Evolutionary conservation across 208 protist species (phyloP), one percentile per base, ranked within the genome.

Genomic region (Trypanosoma lewisi): DNA sequence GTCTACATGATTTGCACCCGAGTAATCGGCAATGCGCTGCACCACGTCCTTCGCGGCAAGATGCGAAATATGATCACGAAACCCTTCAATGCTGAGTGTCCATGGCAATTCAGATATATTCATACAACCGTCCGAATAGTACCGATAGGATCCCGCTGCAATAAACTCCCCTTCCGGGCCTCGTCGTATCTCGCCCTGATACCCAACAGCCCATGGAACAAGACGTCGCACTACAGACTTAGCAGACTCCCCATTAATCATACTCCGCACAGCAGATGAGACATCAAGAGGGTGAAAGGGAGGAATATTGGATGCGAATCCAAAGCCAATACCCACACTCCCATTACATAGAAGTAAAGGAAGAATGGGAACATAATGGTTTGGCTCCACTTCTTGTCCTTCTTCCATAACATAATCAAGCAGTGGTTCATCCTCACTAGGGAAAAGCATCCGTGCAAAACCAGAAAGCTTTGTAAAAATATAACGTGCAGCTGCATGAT

Each of bases 271-370:
- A 30, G 88, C 93, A 7, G 78, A 68, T 25, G 97, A 89, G 21
- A 98, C 80, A 62, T 98, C 87, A n/a, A 99, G 73, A 9, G 99
- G 99, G 79, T 99, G 98, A 74, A 98, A 95, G 0, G 91, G 77
- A 2, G 91, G 94, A 63, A 97, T 93, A 41, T 79, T 93, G 0
- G 89, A 91, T 19, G 87, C 87, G 85, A 98, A 99, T 50, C 99
- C 99, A 34, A 99, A 99, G 56, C 98, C 99, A 73, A 99, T 99
- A 73, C 99, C 99, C 11, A 98, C 86, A 14, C 83, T 73, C 28
- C 99, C 99, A 88, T 99, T 99, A 47, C 99, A 98, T 11, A 99
- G 85, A 19, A 99, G 89, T 72, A 99, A 92, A 7, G 99, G 99
- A 54, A 99, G 76, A 55, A 99, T 97, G 2, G 99, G 99, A 28